Evolutionary conservation across 73 alveolate genomes (phyloP), one percentile per base, ranked within the genome.

Genomic region (Blepharisma stoltei): DNA sequence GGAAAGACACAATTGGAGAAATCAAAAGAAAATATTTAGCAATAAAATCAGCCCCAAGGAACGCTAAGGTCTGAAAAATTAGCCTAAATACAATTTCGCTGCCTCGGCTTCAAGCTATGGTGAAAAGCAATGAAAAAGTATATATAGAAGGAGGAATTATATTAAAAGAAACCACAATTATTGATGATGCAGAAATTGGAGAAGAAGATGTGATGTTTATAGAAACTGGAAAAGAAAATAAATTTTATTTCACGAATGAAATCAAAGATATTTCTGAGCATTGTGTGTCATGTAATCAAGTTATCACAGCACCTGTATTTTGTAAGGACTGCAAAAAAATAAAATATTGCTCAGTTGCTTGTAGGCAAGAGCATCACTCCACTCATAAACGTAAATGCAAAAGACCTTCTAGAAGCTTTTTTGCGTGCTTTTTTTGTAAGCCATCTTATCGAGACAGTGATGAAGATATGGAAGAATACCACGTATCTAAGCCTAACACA

Each of bases 281-380:
- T 1, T 60, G 73, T 47, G 47, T n/a, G 2, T 60, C 23, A 8
- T 60, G 73, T 38, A n/a, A 60, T 8, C 23, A n/a, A 60, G 23
- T 4, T 60, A 9, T 25, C 2, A 14, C 18, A 9, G 4, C 0
- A 9, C 38, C 37, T 18, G 60, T 85, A 21, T 54, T 68, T 54
- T 76, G 66, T 48, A 67, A 80, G 54, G 86, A 81, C 66, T 78
- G 83, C 53, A 54, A 78, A 84, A 55, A 68, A 32, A 70, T 81
- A 46, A 54, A 78, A 76, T 81, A 82, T 50, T 82, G 88, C 67
- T 1, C 49, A 8, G 48, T 18, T 14, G 73, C 11, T 14, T 60
- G 73, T 4, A n/a, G 11, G 11, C 38, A n/a, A 20, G 18, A 25
- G 14, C 73, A 60, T 5, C 5, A 8, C 3, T 2, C 46, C 11